Evolutionary conservation across 352 stramenopile genomes (phyloP).

Genomic region (Saprolegnia diclina): DNA sequence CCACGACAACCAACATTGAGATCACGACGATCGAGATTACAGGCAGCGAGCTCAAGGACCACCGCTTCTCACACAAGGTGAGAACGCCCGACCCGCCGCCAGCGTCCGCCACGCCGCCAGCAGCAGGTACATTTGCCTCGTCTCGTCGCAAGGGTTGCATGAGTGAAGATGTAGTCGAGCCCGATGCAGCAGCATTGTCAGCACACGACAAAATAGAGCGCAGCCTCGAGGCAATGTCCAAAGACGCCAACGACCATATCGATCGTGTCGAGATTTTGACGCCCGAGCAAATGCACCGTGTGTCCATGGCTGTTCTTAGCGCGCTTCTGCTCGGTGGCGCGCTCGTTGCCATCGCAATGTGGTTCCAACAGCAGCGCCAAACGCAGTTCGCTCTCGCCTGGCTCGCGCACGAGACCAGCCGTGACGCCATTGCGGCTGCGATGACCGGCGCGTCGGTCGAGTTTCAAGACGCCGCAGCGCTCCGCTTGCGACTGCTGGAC

Average conservation of each 20-base stretch:
- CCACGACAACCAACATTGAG: background rate
- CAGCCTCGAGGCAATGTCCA: background rate
- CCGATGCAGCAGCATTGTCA: too few relatives aligned
- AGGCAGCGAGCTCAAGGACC: background rate
- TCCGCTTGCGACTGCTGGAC: background rate
- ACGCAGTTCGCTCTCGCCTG: background rate
- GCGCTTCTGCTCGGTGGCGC: background rate
- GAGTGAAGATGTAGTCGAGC: too few relatives aligned
- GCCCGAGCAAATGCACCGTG: constrained; percentile 2
- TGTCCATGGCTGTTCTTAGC: constrained; percentile 2
- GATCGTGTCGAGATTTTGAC: background rate
- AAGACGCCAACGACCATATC: background rate
- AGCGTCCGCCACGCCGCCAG: too few relatives aligned
- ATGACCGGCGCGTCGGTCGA: background rate
- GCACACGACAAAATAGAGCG: too few relatives aligned
- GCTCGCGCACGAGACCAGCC: background rate
- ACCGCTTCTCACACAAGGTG: background rate
- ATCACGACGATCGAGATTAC: background rate
- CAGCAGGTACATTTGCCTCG: too few relatives aligned
- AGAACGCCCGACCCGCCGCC: background rate
- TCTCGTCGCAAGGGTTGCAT: too few relatives aligned
- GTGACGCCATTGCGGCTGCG: background rate
- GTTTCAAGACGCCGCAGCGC: background rate
- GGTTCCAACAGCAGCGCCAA: background rate
- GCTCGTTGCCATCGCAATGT: background rate